Percentiles rank a stretch among this genome's conserved stretches.
Conservation (phyloP, 179 eudicot genomes). For the Beta macrorhiza region DNA sequence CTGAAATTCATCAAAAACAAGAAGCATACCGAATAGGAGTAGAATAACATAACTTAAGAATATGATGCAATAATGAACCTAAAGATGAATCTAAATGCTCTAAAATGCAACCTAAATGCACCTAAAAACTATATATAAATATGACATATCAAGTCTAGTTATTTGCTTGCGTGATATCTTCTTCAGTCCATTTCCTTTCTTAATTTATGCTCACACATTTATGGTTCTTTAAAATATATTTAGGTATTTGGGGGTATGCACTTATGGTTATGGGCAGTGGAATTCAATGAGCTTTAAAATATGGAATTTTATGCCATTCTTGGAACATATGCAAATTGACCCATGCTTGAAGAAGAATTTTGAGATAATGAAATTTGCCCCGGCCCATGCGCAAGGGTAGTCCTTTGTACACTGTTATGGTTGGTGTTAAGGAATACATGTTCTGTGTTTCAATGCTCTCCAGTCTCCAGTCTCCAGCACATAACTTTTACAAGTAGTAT, state of each 20-base stretch:
- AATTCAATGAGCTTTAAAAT: background rate
- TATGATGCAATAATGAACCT: too few species aligned
- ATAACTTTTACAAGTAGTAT: too few species aligned
- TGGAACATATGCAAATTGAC: constrained; percentile 1
- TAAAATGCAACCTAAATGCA: too few species aligned
- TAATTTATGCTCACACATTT: background rate
- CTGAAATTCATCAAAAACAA: too few species aligned
- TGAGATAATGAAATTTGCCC: background rate
- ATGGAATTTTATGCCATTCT: background rate
- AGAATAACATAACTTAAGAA: too few species aligned
- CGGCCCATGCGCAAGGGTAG: background rate
- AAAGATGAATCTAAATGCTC: too few species aligned
- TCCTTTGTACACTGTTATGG: background rate
- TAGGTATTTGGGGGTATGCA: background rate
- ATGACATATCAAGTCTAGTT: background rate
- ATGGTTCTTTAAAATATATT: background rate
- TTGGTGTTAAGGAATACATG: too few species aligned
- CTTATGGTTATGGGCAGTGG: constrained; percentile 1
- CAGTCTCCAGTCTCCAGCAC: too few species aligned
- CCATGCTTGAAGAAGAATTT: background rate
- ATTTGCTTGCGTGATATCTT: background rate
- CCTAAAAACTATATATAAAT: too few species aligned
- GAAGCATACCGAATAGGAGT: too few species aligned
- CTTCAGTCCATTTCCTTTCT: background rate
- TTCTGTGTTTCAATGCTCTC: too few species aligned